phyloP scores from a whole-genome alignment of 805 yeast genomes.

The Pichia gijzeniarum region DNA sequence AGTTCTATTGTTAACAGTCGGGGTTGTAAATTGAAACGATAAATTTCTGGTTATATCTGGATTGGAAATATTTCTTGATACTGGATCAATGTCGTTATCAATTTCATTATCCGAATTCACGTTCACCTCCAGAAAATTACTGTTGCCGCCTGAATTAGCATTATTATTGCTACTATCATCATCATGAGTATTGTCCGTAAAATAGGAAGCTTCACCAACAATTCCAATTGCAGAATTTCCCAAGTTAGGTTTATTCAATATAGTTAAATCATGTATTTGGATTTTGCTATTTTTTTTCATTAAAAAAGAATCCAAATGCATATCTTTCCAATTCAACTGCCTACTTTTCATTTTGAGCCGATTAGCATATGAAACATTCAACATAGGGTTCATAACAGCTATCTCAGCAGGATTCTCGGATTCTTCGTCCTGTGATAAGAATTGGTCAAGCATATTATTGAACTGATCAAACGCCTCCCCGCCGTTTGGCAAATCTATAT shows the following conservation, averaged over 20 bases:
- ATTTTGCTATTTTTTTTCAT: constrained; percentile 5
- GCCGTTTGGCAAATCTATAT: constrained; percentile 24
- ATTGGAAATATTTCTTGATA: constrained; percentile 1
- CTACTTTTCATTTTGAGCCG: constrained; percentile 23
- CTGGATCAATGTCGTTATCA: neutral
- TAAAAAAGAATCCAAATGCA: constrained; percentile 1
- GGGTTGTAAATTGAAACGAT: constrained; percentile 11
- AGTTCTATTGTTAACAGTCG: constrained; percentile 10
- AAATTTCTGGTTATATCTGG: constrained; percentile 6
- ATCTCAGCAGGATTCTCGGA: constrained; percentile 22
- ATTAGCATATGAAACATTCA: constrained; percentile 25
- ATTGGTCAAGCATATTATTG: constrained; percentile 25
- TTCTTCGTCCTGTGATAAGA: constrained; percentile 24
- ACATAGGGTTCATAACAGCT: constrained; percentile 23
- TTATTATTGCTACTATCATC: neutral
- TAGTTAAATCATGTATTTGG: constrained; percentile 22
- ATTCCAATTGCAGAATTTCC: neutral
- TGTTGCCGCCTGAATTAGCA: neutral
- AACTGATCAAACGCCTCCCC: constrained; percentile 14
- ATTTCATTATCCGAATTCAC: constrained; percentile 1
- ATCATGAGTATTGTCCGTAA: neutral
- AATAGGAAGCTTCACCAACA: neutral
- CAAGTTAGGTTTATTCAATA: constrained; percentile 20
- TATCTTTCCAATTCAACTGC: constrained; percentile 28
- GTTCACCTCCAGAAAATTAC: neutral